These are phyloP conservation scores for Primulina eburnea DNA, from an alignment of 257 asterid genomes.

Conservation along the genomic window DNA sequence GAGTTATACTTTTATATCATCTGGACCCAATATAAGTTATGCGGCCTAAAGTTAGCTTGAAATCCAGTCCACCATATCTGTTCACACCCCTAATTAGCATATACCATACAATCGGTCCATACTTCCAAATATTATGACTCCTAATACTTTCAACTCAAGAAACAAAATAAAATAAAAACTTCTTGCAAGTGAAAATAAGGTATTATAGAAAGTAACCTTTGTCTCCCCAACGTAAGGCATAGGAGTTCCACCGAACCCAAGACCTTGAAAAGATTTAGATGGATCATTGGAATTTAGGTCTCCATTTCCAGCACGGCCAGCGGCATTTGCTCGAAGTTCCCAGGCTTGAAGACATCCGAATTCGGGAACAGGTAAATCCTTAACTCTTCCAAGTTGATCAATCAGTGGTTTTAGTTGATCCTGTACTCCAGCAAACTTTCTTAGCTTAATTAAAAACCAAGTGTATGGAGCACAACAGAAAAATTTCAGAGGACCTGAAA, in stretches of 20 bases:
- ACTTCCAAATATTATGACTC: background rate
- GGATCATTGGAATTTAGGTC: slow-evolving; percentile 53
- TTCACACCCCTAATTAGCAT: background rate
- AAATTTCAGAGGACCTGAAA: background rate
- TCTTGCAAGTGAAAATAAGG: slow-evolving; percentile 13
- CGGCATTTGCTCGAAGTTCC: slow-evolving; percentile 74
- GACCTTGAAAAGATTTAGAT: slow-evolving; percentile 54
- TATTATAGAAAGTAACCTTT: slow-evolving; percentile 44
- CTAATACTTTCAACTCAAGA: background rate
- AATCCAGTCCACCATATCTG: too few relatives aligned
- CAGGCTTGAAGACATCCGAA: slow-evolving; percentile 89
- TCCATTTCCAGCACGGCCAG: slow-evolving; percentile 65
- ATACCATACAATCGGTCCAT: background rate
- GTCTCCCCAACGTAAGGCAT: slow-evolving; percentile 94
- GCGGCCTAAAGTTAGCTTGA: too few relatives aligned
- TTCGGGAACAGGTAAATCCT: slow-evolving; percentile 86
- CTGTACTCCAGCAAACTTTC: slow-evolving; percentile 37
- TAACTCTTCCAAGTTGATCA: slow-evolving; percentile 80
- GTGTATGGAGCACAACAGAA: background rate
- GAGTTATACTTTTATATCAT: too few relatives aligned
- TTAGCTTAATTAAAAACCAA: slow-evolving; percentile 20
- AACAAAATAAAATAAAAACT: background rate
- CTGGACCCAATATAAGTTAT: too few relatives aligned
- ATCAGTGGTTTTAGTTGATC: slow-evolving; percentile 77
- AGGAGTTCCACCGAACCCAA: slow-evolving; percentile 79